These are phyloP conservation scores for Knoxdaviesia capensis DNA, from an alignment of 2,329 filamentous ascomycete species.

Conservation along the genomic window DNA sequence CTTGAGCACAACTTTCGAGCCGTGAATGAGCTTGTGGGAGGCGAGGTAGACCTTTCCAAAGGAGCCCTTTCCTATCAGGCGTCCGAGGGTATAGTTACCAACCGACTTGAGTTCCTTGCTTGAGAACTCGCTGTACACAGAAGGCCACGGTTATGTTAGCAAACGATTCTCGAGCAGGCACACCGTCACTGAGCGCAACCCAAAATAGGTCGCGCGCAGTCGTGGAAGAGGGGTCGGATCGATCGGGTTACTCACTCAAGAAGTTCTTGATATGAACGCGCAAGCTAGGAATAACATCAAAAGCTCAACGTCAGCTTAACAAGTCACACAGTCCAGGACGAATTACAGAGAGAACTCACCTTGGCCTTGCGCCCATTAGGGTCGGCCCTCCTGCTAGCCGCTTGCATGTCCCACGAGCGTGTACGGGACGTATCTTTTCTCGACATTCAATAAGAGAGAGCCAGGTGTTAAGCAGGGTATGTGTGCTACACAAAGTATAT, in stretches of 20 bases:
- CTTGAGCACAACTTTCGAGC: conserved; percentile 97
- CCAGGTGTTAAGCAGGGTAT: no score
- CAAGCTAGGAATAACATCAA: conserved; percentile 40
- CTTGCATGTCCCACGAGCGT: conserved; percentile 18
- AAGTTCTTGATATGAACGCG: conserved; percentile 88
- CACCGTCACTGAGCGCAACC: no score
- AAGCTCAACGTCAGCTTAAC: neutral
- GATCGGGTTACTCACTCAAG: conserved; percentile 48
- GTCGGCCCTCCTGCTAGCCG: conserved; percentile 35
- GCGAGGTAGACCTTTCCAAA: conserved; percentile 98
- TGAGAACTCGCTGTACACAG: conserved; percentile 64
- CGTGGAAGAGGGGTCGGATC: neutral
- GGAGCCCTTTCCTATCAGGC: conserved; percentile 87
- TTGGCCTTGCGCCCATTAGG: conserved; percentile 41
- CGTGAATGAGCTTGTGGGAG: conserved; percentile 92
- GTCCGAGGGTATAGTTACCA: conserved; percentile 83
- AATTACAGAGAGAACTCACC: conserved; percentile 11
- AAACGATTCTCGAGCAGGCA: no score
- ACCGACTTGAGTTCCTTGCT: conserved; percentile 79
- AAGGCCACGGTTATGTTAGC: conserved; percentile 1
- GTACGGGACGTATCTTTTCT: no score
- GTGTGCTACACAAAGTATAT: no score
- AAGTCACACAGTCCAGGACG: neutral
- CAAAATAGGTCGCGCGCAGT: no score
- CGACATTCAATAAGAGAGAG: no score